Base-by-base conservation (phyloP, 169 alveolate genomes). In the Fabrea salina region DNA sequence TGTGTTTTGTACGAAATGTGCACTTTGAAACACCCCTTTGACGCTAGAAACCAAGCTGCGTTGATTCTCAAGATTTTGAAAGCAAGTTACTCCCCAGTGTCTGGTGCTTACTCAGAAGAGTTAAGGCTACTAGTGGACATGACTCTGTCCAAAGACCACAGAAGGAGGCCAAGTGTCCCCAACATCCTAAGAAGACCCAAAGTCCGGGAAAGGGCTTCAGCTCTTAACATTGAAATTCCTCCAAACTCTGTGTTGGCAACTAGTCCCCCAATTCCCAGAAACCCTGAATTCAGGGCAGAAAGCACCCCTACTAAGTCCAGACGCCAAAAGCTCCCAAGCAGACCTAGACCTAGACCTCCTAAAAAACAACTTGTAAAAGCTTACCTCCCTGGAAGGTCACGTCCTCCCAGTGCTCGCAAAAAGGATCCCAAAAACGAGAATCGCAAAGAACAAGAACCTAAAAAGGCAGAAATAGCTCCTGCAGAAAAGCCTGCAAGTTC, bases 1-100 rank as follows among this genome's bases (percentile, higher is more conserved):
- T 93, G 97, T 59, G 94, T 95, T 27, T 86, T 94, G 37, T 93
- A 95, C 87, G 98, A 95, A 76, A 71, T 95, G 74, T 95, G 98
- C 74, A 84, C 97, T 22, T 87, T 89, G 49, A 89, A 86, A 68
- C 96, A 94, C 59, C 97, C 98, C 30, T 95, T 95, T 83, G 95
- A 94, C 58, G 98, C 97, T 6, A 85, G 89, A 39, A 93, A 92
- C 70, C 91, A 92, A 82, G 96, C 91, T n/a, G 96, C 91, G 25
- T 84, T 95, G 27, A 87, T 95, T 33, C 78, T 91, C 22, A 95
- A 92, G 82, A 95, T 95, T n/a, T 53, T 89, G 1, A 82, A 86
- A 80, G 94, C 92, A 0, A 83, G 82, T 39, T 91, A 85, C 64
- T 82, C 86, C 3, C 91, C 94, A 0, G 82, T 94, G 0, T 88